These are phyloP conservation scores for Hypoxylon sp. DNA, from an alignment of 2,329 filamentous ascomycete genomes.

Conservation along the genomic window DNA sequence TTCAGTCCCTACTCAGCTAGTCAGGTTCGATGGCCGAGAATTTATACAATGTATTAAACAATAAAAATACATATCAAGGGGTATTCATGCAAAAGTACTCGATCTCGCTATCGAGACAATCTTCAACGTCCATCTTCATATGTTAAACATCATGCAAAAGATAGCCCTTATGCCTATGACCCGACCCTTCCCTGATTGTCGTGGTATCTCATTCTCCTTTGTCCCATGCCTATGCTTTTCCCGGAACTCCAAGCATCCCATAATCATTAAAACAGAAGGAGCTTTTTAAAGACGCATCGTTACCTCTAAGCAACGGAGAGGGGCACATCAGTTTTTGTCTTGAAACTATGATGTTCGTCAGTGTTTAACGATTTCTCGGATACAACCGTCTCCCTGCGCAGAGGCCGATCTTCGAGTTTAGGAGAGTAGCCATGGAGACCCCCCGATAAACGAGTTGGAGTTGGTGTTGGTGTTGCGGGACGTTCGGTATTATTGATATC, in stretches of 20 bases:
- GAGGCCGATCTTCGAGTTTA: conserved; percentile 31
- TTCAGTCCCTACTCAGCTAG: conserved; percentile 1
- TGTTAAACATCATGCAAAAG: conserved; percentile 30
- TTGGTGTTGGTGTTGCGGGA: conserved; percentile 22
- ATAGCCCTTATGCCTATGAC: conserved; percentile 40
- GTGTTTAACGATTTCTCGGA: conserved; percentile 13
- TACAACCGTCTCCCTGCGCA: conserved; percentile 26
- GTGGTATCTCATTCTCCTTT: conserved; percentile 43
- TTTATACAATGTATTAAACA: conserved; percentile 48
- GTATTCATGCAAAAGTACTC: conserved; percentile 43
- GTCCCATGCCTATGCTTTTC: conserved; percentile 34
- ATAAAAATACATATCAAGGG: conserved; percentile 46
- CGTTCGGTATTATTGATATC: conserved; percentile 8
- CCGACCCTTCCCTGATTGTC: conserved; percentile 40
- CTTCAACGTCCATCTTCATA: conserved; percentile 31
- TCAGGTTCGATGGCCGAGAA: conserved; percentile 26
- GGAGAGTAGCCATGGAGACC: conserved; percentile 16
- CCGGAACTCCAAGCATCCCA: conserved; percentile 43
- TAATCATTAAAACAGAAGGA: conserved; percentile 38
- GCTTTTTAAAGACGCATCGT: conserved; percentile 18
- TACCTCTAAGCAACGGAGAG: conserved; percentile 40
- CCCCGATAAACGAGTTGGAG: conserved; percentile 22
- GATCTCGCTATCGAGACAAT: conserved; percentile 25
- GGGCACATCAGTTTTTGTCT: conserved; percentile 32
- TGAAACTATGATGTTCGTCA: conserved; percentile 33